These are phyloP conservation scores for Conringia planisiliqua DNA, from an alignment of 345 rosid genomes.

Conservation along the genomic window DNA sequence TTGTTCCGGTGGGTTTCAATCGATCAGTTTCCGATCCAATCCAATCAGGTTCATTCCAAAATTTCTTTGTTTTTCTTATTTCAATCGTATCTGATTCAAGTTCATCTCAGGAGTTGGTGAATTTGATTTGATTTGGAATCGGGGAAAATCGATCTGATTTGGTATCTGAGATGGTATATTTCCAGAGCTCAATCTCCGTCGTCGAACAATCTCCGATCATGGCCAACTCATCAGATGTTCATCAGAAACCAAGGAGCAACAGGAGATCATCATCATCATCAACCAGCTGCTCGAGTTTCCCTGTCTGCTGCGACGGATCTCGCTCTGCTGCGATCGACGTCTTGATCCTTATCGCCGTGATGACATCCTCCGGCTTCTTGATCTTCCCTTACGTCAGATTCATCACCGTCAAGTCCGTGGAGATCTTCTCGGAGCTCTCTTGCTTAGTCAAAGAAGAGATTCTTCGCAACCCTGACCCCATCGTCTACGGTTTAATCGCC, in stretches of 20 bases:
- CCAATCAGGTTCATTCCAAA: constrained; percentile 4
- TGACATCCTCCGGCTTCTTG: constrained; percentile 69
- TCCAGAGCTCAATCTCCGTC: constrained; percentile 71
- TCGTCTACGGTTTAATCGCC: constrained; percentile 69
- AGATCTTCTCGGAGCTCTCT: constrained; percentile 42
- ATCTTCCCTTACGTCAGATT: constrained; percentile 62
- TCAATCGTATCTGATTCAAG: not conserved
- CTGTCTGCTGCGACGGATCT: constrained; percentile 55
- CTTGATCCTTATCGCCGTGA: constrained; percentile 62
- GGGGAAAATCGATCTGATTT: not conserved
- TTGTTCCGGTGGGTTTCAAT: constrained; percentile 8
- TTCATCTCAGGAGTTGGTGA: not conserved
- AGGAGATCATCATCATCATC: constrained; percentile 42
- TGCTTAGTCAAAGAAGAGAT: constrained; percentile 64
- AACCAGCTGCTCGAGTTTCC: constrained; percentile 33
- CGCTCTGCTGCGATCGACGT: constrained; percentile 76
- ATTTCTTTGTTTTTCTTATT: not conserved
- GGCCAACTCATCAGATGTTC: constrained; percentile 51
- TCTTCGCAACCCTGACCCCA: constrained; percentile 52
- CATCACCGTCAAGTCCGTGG: constrained; percentile 35
- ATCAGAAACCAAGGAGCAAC: constrained; percentile 42
- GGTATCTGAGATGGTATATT: constrained; percentile 51
- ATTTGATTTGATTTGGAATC: not conserved
- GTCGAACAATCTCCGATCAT: constrained; percentile 63
- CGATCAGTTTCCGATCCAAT: not conserved